Conservation (phyloP, 2,329 filamentous ascomycete genomes). For the Ceratocystis ficicola region DNA sequence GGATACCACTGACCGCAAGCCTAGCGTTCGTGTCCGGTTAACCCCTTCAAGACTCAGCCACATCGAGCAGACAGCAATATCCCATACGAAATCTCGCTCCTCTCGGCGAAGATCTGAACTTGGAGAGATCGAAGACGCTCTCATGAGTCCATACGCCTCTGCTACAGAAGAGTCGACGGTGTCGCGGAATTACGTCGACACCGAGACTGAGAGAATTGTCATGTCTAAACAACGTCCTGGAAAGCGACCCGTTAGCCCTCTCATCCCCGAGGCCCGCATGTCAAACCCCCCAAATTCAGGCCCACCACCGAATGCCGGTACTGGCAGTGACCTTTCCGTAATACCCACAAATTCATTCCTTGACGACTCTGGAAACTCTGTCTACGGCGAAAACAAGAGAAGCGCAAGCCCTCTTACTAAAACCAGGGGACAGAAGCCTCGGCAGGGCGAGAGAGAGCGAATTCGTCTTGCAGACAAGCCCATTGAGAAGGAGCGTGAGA, state of each 20-base stretch:
- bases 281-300: constrained; percentile 36
- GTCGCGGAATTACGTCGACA: constrained; percentile 66
- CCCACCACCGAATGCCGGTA: constrained; percentile 42
- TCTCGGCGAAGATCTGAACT: constrained; percentile 39
- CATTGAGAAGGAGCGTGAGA: constrained; percentile 40
- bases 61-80: constrained; percentile 65
- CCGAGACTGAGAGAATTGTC: constrained; percentile 58
- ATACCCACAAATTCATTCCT: constrained; percentile 51
- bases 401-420: constrained; percentile 23
- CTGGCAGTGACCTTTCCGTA: constrained; percentile 76
- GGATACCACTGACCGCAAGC: constrained; percentile 53
- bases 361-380: constrained; percentile 42
- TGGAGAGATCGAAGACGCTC: constrained; percentile 48
- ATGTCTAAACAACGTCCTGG: constrained; percentile 24
- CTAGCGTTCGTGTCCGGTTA: constrained; percentile 67
- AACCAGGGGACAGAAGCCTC: constrained; percentile 33
- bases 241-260: constrained; percentile 55
- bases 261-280: constrained; percentile 36
- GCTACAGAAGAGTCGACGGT: constrained; percentile 69
- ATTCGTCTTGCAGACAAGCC: constrained; percentile 21
- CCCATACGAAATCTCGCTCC: constrained; percentile 64
- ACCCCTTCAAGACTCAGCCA: constrained; percentile 61
- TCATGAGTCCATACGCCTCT: constrained; percentile 63
- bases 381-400: constrained; percentile 23
- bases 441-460: constrained; percentile 29